Evolutionary conservation across 768 basidiomycete species (phyloP).

Genomic region (Podaxis sp.): DNA sequence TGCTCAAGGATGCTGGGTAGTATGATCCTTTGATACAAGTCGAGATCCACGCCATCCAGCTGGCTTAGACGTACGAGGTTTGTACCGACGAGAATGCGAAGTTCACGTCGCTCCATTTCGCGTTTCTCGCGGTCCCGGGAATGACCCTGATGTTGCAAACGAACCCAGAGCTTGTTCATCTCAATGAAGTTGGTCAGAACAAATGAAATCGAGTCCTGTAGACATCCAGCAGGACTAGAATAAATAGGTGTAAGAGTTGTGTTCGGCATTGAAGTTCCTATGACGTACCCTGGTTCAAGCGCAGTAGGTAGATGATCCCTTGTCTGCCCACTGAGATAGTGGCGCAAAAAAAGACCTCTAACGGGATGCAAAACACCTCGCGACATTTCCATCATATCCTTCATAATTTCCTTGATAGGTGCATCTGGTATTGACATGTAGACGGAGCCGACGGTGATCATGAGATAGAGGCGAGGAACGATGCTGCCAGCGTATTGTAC

Average conservation of each 20-base stretch:
- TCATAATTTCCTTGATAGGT: slow-evolving; percentile 99
- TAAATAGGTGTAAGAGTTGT: slow-evolving; percentile 3
- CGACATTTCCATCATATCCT: slow-evolving; percentile 99
- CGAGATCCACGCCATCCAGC: slow-evolving; percentile 94
- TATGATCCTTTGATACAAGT: slow-evolving; percentile 84
- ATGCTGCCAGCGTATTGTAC: slow-evolving; percentile 99
- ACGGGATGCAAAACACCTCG: slow-evolving; percentile 97
- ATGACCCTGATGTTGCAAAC: slow-evolving; percentile 96
- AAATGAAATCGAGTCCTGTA: slow-evolving; percentile 94
- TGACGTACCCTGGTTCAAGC: slow-evolving; percentile 69
- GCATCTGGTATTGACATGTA: slow-evolving; percentile 99
- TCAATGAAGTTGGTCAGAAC: slow-evolving; percentile 99
- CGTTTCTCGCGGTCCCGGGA: slow-evolving; percentile 97
- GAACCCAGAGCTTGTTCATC: slow-evolving; percentile 99
- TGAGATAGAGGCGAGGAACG: slow-evolving; percentile 90
- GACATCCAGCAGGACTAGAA: slow-evolving; percentile 76
- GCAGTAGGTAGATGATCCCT: slow-evolving; percentile 95
- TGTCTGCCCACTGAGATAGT: slow-evolving; percentile 97
- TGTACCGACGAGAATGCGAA: slow-evolving; percentile 95
- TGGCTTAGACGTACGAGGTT: slow-evolving; percentile 95
- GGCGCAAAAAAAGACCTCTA: slow-evolving; percentile 90
- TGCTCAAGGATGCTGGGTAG: slow-evolving; percentile 94
- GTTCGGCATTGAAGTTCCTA: slow-evolving; percentile 1
- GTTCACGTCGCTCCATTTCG: slow-evolving; percentile 91
- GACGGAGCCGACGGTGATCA: slow-evolving; percentile 99